Conservation (phyloP, 192 early-diverging fungal genomes). For the Coemansia sp. region DNA sequence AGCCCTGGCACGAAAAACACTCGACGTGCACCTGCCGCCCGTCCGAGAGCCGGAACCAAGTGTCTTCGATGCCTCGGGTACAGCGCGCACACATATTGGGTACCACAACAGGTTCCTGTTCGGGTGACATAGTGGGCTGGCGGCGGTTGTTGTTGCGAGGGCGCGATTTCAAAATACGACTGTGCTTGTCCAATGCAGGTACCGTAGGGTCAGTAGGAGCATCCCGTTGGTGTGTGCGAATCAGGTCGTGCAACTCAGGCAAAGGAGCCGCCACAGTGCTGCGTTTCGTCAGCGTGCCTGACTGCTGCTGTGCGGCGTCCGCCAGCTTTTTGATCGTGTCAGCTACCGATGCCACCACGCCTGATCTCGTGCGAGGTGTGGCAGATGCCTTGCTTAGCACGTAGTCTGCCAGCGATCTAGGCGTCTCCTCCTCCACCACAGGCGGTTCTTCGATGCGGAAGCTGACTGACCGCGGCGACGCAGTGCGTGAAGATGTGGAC, state of each 20-base stretch:
- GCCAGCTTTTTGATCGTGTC: constrained; percentile 53
- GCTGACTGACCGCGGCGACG: constrained; percentile 50
- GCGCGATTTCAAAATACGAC: constrained; percentile 47
- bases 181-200: constrained; percentile 49
- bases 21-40: constrained; percentile 59
- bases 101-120: constrained; percentile 19
- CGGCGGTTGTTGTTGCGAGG: constrained; percentile 51
- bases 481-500: constrained; percentile 29
- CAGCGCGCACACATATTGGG: constrained; percentile 55
- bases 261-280: constrained; percentile 11
- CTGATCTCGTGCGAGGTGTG: constrained; percentile 1
- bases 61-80: constrained; percentile 39
- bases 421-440: not conserved
- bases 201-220: constrained; percentile 48
- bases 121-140: constrained; percentile 17
- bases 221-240: constrained; percentile 51
- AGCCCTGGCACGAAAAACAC: constrained; percentile 58
- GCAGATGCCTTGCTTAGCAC: constrained; percentile 44
- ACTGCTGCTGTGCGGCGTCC: not conserved
- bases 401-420: constrained; percentile 49
- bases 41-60: constrained; percentile 57
- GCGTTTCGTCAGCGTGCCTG: not conserved
- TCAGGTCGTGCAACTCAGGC: constrained; percentile 45
- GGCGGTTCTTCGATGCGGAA: constrained; percentile 45
- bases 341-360: constrained; percentile 40